These are phyloP conservation scores for Vachellia pachyceras DNA, from an alignment of 306 rosid genomes.

Conservation along the genomic window DNA sequence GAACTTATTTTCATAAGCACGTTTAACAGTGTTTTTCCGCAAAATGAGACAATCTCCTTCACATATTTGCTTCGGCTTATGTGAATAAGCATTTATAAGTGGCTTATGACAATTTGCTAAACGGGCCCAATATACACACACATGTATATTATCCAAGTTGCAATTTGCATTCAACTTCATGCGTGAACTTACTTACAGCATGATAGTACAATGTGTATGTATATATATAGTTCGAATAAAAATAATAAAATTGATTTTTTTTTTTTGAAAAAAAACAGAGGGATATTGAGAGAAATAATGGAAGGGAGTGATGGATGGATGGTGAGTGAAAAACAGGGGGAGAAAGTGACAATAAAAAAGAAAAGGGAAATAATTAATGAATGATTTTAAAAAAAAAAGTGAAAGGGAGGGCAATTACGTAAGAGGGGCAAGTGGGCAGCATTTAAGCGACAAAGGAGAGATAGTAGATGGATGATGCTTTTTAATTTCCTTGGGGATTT, in stretches of 20 bases:
- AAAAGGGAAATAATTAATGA: too few species aligned
- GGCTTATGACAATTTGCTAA: too few species aligned
- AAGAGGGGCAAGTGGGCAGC: constrained; percentile 18
- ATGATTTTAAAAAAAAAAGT: background rate
- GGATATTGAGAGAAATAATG: background rate
- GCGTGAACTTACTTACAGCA: background rate
- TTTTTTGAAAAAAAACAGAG: too few species aligned
- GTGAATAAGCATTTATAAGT: too few species aligned
- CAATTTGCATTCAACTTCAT: background rate
- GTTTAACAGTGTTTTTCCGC: too few species aligned
- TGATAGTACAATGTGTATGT: too few species aligned
- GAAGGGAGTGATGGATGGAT: background rate
- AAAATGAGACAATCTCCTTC: too few species aligned
- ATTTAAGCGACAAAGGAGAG: background rate
- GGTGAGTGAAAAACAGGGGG: background rate
- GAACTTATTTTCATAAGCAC: too few species aligned
- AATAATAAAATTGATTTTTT: too few species aligned
- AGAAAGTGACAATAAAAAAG: background rate
- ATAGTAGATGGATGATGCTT: background rate
- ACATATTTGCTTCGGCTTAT: too few species aligned
- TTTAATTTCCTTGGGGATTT: constrained; percentile 37
- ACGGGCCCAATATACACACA: too few species aligned
- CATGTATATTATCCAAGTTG: background rate
- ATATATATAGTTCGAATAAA: too few species aligned
- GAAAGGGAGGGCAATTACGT: background rate